Conservation (phyloP, 164 flowering plant species). For the Tetracentron sinense region DNA sequence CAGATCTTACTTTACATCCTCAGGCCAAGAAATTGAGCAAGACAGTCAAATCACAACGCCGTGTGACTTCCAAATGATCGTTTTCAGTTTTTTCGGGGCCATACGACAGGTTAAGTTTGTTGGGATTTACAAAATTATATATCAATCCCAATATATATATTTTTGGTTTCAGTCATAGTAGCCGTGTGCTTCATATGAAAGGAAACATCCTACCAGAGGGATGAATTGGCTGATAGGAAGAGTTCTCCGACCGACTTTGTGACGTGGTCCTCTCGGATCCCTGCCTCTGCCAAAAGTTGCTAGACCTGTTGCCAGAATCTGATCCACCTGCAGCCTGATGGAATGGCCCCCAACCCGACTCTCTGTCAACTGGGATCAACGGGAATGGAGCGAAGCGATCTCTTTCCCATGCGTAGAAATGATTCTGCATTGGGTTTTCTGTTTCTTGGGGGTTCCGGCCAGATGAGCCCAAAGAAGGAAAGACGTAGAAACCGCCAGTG, state of each 20-base stretch:
- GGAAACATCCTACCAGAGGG: slow-evolving; percentile 21
- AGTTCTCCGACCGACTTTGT: slow-evolving; percentile 50
- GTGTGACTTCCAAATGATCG: slow-evolving; percentile 28
- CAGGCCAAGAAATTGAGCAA: slow-evolving; percentile 29
- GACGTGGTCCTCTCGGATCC: slow-evolving; percentile 70
- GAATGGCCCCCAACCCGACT: slow-evolving; percentile 51
- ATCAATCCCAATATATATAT: slow-evolving; percentile 24
- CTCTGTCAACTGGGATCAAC: slow-evolving; percentile 57
- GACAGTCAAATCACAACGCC: slow-evolving; percentile 38
- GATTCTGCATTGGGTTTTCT: slow-evolving; percentile 42
- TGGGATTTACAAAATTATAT: slow-evolving; percentile 27
- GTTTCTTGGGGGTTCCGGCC: slow-evolving; percentile 57
- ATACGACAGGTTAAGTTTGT: slow-evolving; percentile 27
- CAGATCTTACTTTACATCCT: slow-evolving; percentile 27
- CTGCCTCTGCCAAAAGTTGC: slow-evolving; percentile 65
- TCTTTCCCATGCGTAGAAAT: slow-evolving; percentile 70
- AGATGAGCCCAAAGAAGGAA: slow-evolving; percentile 53
- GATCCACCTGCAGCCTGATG: slow-evolving; percentile 49
- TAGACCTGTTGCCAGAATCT: slow-evolving; percentile 41
- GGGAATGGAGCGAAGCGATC: slow-evolving; percentile 63
- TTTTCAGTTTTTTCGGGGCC: slow-evolving; percentile 26
- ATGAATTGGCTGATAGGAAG: slow-evolving; percentile 16
- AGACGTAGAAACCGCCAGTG: slow-evolving; percentile 42
- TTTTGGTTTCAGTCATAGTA: slow-evolving; percentile 22
- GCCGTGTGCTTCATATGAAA: slow-evolving; percentile 27